These are phyloP conservation scores for Penicillium cosmopolitanum DNA, from an alignment of 495 filamentous ascomycete species.

Conservation along the genomic window DNA sequence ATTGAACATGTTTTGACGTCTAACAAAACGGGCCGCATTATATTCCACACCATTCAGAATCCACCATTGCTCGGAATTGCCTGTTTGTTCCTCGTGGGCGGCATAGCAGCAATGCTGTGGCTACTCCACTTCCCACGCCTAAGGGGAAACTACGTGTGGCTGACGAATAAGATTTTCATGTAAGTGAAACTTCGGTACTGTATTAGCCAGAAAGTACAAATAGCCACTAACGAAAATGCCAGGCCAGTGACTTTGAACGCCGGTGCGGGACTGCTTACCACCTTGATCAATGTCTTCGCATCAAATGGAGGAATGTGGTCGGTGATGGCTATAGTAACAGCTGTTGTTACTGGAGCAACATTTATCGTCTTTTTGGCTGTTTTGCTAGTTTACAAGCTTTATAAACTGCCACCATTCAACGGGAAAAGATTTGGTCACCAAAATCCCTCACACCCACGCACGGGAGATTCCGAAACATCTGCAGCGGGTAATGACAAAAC, in stretches of 20 bases:
- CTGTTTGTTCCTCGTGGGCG: constrained; percentile 9
- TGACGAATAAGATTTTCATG: constrained; percentile 12
- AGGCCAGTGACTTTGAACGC: constrained; percentile 21
- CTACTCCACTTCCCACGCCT: constrained; percentile 11
- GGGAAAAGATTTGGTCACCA: no score
- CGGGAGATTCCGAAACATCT: no score
- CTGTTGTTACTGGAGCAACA: constrained; percentile 14
- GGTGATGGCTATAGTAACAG: constrained; percentile 21
- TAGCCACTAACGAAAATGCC: neutral
- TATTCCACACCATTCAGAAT: constrained; percentile 9
- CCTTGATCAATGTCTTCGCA: constrained; percentile 19
- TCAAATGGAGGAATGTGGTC: constrained; percentile 19
- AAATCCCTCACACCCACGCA: no score
- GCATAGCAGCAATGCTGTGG: constrained; percentile 7
- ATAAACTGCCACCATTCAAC: neutral
- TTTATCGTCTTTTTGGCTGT: constrained; percentile 7
- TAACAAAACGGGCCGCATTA: constrained; percentile 9
- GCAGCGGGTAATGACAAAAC: no score
- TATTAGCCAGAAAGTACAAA: neutral
- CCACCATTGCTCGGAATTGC: constrained; percentile 11
- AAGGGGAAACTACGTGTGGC: constrained; percentile 12
- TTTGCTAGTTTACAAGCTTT: constrained; percentile 15
- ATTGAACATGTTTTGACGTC: constrained; percentile 4
- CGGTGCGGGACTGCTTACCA: constrained; percentile 21
- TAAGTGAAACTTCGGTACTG: constrained; percentile 24